Conservation (phyloP, 2,329 filamentous ascomycete genomes). For the Cadophora malorum region DNA sequence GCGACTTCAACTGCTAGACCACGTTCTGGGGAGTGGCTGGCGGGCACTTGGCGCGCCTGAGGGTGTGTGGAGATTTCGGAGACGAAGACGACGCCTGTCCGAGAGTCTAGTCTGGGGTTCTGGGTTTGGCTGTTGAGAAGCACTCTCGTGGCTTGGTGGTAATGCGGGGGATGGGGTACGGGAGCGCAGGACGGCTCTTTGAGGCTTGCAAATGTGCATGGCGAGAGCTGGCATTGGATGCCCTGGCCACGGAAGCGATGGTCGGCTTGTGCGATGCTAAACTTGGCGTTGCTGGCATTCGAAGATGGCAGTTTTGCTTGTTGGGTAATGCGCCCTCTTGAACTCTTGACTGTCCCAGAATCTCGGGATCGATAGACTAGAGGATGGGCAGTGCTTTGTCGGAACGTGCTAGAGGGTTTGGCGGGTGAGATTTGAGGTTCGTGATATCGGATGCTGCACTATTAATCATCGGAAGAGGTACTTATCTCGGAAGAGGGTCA, state of each 20-base stretch:
- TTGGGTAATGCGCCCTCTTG: neutral
- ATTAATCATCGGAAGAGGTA: constrained; percentile 1
- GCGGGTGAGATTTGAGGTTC: neutral
- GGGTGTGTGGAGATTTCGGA: neutral
- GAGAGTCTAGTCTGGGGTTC: neutral
- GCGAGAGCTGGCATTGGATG: neutral
- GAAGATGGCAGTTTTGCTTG: neutral
- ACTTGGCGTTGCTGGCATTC: neutral
- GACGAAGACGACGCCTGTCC: neutral
- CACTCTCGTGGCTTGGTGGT: neutral
- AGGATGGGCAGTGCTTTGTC: neutral
- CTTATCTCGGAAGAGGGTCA: neutral
- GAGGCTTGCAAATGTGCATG: neutral
- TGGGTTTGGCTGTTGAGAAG: neutral
- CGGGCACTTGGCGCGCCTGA: neutral
- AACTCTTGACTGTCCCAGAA: neutral
- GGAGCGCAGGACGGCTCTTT: constrained; percentile 7
- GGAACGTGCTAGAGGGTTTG: neutral
- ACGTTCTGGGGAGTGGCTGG: neutral
- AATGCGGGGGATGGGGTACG: constrained; percentile 18
- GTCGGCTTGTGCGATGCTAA: neutral
- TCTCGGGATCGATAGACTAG: neutral
- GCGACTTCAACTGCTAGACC: neutral
- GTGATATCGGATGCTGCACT: constrained; percentile 9
- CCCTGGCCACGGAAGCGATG: neutral